Base-by-base conservation (phyloP, 2,329 filamentous ascomycete species). In the Diaporthe vexans region DNA sequence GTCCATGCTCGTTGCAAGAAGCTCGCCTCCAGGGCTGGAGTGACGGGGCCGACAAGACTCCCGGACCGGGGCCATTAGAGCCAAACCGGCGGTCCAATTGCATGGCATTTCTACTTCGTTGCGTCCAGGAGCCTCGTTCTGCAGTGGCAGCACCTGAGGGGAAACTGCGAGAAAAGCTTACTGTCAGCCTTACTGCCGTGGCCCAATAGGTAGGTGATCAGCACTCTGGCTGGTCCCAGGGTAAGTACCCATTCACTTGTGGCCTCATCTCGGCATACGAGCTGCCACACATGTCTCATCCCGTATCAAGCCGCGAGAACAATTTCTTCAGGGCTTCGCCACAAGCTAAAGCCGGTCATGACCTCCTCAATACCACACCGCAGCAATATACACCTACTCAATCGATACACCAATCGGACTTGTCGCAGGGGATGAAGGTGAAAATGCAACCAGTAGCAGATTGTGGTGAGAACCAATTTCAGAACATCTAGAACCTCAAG, bases 241-340 rank as follows among this genome's bases (percentile, higher is more conserved):
- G 11, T 4, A 51, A 21, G 17, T 29, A 33, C 59, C 58, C 58
- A 19, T 33, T n/a, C 21, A 21, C 40, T 65, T 65, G 19, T 33
- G 9, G 43, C 15, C 15, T 63, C 40, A 48, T 63, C 59, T 63
- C 59, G 29, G 40, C 40, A 46, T 48, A 63, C 59, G 59, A 63
- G 24, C 40, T 48, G 59, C 19, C 29, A 29, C 15, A 33, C 37
- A 63, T 37, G 46, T 21, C 43, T 24, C 21, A 8, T 17, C 29
- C 21, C 40, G 43, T 51, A 51, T 65, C 57, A 21, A 46, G 56
- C 58, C 37, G 15, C 24, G 10, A 24, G 15, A 11, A 26, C 21
- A 40, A 21, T 63, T 29, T 43, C 11, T 21, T n/a, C 26, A 19
- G 11, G 35, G 9, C 35, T 43, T 29, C 3, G n/a, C 37, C 33